Evolutionary conservation across 164 flowering plant genomes (phyloP).

Genomic region (Hamamelis virginiana): DNA sequence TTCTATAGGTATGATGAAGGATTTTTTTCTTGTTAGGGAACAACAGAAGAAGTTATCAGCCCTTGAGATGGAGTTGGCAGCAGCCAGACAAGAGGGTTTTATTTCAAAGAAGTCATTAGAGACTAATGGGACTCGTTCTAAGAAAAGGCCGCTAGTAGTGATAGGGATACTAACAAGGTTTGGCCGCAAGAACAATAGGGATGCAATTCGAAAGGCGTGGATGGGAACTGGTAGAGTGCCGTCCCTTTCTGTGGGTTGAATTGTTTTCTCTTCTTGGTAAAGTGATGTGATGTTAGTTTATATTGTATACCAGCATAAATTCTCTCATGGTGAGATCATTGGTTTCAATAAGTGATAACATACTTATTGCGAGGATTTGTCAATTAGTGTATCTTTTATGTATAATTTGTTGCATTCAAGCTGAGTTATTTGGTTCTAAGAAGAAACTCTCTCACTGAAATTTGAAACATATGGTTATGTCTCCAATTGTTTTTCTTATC

Average conservation of each 20-base stretch:
- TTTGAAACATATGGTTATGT: neutral
- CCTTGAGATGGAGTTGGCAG: slow-evolving; percentile 75
- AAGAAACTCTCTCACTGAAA: neutral
- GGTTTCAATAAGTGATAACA: neutral
- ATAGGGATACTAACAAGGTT: slow-evolving; percentile 74
- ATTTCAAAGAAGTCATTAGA: slow-evolving; percentile 41
- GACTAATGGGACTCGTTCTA: slow-evolving; percentile 32
- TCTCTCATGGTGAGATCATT: neutral
- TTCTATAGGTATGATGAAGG: neutral
- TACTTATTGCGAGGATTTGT: too few relatives aligned
- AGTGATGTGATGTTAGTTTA: neutral
- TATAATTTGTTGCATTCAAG: neutral
- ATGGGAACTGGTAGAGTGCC: slow-evolving; percentile 69
- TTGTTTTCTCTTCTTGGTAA: neutral
- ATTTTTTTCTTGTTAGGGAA: slow-evolving; percentile 48
- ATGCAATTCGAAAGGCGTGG: slow-evolving; percentile 92
- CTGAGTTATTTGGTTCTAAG: too few relatives aligned
- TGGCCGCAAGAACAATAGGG: slow-evolving; percentile 72
- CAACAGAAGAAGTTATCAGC: slow-evolving; percentile 72
- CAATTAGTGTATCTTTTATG: neutral
- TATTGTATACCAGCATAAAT: neutral
- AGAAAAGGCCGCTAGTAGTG: slow-evolving; percentile 60
- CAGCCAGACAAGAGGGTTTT: slow-evolving; percentile 79
- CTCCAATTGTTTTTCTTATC: neutral
- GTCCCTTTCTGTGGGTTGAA: slow-evolving; percentile 2